Evolutionary conservation across 2,329 filamentous ascomycete species (phyloP), one percentile per base, ranked within the genome.

Genomic region (Rosellinia necatrix): DNA sequence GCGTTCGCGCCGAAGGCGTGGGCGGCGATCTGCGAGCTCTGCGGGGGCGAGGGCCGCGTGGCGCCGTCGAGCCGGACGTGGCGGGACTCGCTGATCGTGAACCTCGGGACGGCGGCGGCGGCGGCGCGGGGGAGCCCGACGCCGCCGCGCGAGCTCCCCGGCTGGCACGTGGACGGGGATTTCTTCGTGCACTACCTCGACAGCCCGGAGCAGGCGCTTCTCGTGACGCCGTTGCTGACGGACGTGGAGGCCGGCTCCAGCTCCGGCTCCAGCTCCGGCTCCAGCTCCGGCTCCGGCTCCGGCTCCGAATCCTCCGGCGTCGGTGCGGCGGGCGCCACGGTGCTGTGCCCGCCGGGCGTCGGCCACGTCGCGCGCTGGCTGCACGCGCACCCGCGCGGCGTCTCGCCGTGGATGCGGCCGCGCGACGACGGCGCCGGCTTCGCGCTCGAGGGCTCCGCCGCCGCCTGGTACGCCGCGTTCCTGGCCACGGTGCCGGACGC

Each of bases 161-260:
- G 76, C 19, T 90, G 87, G 86, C 87, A 89, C 70, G 84, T 88
- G 15, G 86, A 89, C 70, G 86, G 87, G 7, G 86, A 90, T 63
- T 89, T 88, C 70, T 90, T 90, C 68, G 78, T 87, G 4, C 87
- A 90, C 73, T 90, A 86, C 62, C 80, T 90, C 30, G 87, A 90
- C 67, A 86, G 82, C 17, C 83, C 83, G 0, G 87, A 90, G 72
- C 87, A 90, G 69, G 87, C 78, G 0, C 72, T 90, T 12, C 76
- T 90, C 1, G 84, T 89, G 10, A 88, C 88, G 35, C 86, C 87
- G 1, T 70, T 89, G 4, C 90, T 86, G 73, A 84, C 78, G 0
- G 85, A 89, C 66, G 82, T 90, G 48, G 72, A 74, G 7, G 71
- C 81, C 0, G n/a, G n/a, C n/a, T n/a, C n/a, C n/a, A n/a, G n/a